These are phyloP conservation scores for Hypomyces rosellus DNA, from an alignment of 2,329 filamentous ascomycete species.

Conservation along the genomic window DNA sequence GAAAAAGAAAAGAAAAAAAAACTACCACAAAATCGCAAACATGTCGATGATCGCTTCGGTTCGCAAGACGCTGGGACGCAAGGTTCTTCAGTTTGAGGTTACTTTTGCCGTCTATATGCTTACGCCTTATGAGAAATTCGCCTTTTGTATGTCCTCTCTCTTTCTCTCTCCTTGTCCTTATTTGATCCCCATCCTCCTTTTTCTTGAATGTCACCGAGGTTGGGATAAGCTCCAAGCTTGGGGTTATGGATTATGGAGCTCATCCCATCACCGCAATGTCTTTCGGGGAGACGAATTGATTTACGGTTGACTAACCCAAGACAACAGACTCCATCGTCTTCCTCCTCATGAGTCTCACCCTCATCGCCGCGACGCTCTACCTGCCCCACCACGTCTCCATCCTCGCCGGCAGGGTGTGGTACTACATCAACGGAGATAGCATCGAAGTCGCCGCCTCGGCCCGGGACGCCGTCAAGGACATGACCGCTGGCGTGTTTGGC, in stretches of 20 bases:
- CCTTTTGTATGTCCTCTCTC: constrained; percentile 63
- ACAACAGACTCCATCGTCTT: constrained; percentile 84
- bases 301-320: constrained; percentile 36
- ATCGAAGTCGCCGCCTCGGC: constrained; percentile 38
- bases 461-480: constrained; percentile 26
- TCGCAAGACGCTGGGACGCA: constrained; percentile 82
- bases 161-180: background rate
- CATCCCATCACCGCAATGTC: constrained; percentile 69
- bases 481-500: constrained; percentile 25
- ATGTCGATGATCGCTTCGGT: constrained; percentile 45
- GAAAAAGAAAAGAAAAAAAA: too few relatives aligned
- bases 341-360: constrained; percentile 77
- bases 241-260: too few relatives aligned
- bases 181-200: background rate
- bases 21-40: constrained; percentile 5
- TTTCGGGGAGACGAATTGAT: constrained; percentile 76
- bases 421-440: constrained; percentile 86
- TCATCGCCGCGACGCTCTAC: constrained; percentile 84
- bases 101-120: constrained; percentile 97
- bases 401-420: constrained; percentile 80
- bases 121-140: constrained; percentile 90
- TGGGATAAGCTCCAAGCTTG: too few relatives aligned
- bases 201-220: background rate
- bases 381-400: constrained; percentile 84
- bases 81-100: constrained; percentile 98